Evolutionary conservation across 495 filamentous ascomycete species (phyloP), one percentile per base, ranked within the genome.

Genomic region (Penicillium lividum): DNA sequence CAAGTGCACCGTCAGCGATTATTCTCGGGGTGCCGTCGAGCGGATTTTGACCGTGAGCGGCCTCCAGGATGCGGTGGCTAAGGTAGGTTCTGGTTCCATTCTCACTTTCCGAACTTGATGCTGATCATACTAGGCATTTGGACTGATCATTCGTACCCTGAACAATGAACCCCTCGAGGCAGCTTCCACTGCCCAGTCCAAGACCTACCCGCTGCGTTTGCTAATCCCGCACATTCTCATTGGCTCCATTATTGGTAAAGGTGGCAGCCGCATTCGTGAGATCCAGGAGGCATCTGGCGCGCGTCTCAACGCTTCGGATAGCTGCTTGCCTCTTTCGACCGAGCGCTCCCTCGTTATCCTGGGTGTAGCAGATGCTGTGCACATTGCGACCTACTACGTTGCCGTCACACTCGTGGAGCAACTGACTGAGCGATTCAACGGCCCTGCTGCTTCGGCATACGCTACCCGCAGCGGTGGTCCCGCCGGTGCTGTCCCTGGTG

Each of bases 1-100:
- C 61, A 98, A 97, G 77, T 98, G 94, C 78, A 98, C 95, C 33
- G 92, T 98, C 61, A 97, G 92, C 78, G 94, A 98, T 71, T 98
- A 98, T 68, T 87, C 93, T 66, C 89, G 95, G 65, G 94, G 94
- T 61, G 93, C 94, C 34, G 92, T 97, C 29, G 94, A 98, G 74
- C 88, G 94, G 69, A 97, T 98, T 62, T 78, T 98, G 67, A 98
- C 94, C 31, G 95, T 98, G 53, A 97, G 92, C 74, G 94, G 94
- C 56, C 84, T 86, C 57, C 93, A 97, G 55, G 94, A 98, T 77
- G 92, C 92, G 57, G 92, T 93, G 64, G 95, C 94, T 58, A 98
- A 98, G 86, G 93, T 97, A 84, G 61, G 81, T 73, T 45, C 50
- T 15, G 13, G 18, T 46, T 50, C 36, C 42, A 9, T 30, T 27